Conservation (phyloP, 2,329 filamentous ascomycete genomes). For the Sporothrix mexicana region DNA sequence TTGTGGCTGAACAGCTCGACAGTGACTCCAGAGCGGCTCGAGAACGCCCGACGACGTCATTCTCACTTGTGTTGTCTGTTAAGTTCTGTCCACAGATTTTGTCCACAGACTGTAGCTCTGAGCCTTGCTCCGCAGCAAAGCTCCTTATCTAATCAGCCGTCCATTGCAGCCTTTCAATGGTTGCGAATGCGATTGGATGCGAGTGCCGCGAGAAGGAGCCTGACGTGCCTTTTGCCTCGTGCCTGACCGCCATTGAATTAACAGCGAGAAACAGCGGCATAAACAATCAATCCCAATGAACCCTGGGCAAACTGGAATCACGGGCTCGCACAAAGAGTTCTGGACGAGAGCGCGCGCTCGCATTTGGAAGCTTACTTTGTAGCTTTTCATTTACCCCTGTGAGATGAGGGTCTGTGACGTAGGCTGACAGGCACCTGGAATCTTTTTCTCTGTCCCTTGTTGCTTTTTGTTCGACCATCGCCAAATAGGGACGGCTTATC, state of each 20-base stretch:
- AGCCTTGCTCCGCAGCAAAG: background rate
- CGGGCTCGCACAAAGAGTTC: background rate
- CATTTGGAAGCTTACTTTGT: too few relatives aligned
- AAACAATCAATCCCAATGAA: too few relatives aligned
- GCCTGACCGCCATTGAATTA: background rate
- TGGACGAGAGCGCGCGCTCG: background rate
- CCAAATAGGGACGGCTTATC: background rate
- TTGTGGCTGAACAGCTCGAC: background rate
- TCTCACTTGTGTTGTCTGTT: background rate
- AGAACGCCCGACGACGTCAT: slow-evolving; percentile 9
- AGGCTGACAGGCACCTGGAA: background rate
- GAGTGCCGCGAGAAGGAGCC: too few relatives aligned
- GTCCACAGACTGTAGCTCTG: too few relatives aligned
- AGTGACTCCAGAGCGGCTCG: background rate
- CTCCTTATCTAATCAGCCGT: background rate
- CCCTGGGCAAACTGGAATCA: background rate
- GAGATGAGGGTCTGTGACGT: background rate
- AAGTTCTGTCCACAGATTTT: too few relatives aligned
- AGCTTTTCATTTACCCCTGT: background rate
- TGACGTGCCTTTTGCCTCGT: background rate
- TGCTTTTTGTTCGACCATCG: background rate
- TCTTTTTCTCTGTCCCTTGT: background rate
- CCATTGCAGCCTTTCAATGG: background rate
- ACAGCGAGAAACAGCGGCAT: background rate
- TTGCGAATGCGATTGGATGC: background rate